phyloP scores from a whole-genome alignment of 805 yeast genomes.

The Metschnikowia baotianmanensis region DNA sequence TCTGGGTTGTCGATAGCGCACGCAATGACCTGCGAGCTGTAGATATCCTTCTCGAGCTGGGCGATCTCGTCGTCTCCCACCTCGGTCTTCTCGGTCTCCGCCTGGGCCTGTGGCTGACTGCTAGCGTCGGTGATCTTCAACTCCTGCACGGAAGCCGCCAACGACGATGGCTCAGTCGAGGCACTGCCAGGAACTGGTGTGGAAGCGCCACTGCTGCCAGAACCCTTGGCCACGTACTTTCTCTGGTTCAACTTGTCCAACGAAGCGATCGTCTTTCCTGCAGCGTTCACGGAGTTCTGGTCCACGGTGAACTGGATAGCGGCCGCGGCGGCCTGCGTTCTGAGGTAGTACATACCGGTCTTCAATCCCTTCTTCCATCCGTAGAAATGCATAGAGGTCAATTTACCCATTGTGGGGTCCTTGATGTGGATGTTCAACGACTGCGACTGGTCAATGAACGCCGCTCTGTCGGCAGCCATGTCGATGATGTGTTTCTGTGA shows the following conservation, averaged over 20 bases:
- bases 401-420: slow-evolving; percentile 93
- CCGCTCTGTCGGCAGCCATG: slow-evolving; percentile 69
- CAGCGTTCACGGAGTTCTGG: slow-evolving; percentile 38
- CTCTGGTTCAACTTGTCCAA: slow-evolving; percentile 40
- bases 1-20: slow-evolving; percentile 97
- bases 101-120: slow-evolving; percentile 14
- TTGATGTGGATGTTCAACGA: slow-evolving; percentile 84
- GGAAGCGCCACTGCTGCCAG: slow-evolving; percentile 23
- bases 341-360: slow-evolving; percentile 97
- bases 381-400: slow-evolving; percentile 97
- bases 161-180: slow-evolving; percentile 40
- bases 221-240: slow-evolving; percentile 29
- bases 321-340: slow-evolving; percentile 96
- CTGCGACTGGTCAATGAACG: slow-evolving; percentile 89
- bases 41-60: slow-evolving; percentile 69
- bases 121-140: slow-evolving; percentile 33
- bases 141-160: slow-evolving; percentile 48
- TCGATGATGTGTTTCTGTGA: slow-evolving; percentile 58
- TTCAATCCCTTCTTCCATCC: slow-evolving; percentile 98
- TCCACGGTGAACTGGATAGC: slow-evolving; percentile 82
- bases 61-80: slow-evolving; percentile 16
- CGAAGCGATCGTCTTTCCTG: slow-evolving; percentile 38
- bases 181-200: slow-evolving; percentile 22
- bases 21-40: slow-evolving; percentile 89
- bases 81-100: slow-evolving; percentile 3